A percentile compares a stretch with the other conserved stretches of the same genome.
Evolutionary conservation across 345 rosid species (phyloP).

Genomic region (Salix caprea): DNA sequence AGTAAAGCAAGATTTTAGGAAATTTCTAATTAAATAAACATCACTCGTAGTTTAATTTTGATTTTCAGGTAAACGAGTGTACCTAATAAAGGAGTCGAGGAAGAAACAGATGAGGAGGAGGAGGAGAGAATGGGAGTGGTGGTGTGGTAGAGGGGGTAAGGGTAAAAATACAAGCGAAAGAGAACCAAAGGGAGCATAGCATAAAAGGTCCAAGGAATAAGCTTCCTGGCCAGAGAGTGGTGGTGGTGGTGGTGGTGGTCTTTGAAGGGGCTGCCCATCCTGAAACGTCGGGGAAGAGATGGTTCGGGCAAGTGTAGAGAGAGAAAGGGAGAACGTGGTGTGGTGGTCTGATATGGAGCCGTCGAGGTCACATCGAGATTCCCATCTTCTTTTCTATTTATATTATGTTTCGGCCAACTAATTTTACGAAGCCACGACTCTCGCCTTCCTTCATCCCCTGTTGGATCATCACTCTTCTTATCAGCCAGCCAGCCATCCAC

Average conservation of each 20-base stretch:
- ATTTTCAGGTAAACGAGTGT: background rate
- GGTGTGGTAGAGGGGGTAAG: slow-evolving; percentile 20
- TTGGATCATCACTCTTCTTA: too few species aligned
- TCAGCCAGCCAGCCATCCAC: too few species aligned
- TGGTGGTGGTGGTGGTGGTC: slow-evolving; percentile 22
- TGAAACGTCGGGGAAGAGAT: background rate
- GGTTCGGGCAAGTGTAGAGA: background rate
- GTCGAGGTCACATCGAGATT: slow-evolving; percentile 5
- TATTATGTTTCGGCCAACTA: background rate
- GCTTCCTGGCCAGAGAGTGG: slow-evolving; percentile 29
- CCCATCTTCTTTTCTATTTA: background rate
- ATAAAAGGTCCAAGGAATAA: slow-evolving; percentile 43
- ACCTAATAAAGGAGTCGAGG: slow-evolving; percentile 25
- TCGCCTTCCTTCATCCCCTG: too few species aligned
- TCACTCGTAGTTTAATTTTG: background rate
- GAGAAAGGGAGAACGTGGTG: background rate
- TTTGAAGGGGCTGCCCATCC: slow-evolving; percentile 49
- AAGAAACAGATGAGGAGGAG: slow-evolving; percentile 10
- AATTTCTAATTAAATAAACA: background rate
- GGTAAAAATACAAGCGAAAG: slow-evolving; percentile 45
- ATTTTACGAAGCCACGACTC: too few species aligned
- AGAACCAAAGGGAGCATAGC: slow-evolving; percentile 38
- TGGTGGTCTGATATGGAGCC: background rate
- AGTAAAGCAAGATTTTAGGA: background rate
- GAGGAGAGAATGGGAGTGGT: slow-evolving; percentile 10